Conservation (phyloP, 805 yeast genomes). For the Ogataea degrootiae region DNA sequence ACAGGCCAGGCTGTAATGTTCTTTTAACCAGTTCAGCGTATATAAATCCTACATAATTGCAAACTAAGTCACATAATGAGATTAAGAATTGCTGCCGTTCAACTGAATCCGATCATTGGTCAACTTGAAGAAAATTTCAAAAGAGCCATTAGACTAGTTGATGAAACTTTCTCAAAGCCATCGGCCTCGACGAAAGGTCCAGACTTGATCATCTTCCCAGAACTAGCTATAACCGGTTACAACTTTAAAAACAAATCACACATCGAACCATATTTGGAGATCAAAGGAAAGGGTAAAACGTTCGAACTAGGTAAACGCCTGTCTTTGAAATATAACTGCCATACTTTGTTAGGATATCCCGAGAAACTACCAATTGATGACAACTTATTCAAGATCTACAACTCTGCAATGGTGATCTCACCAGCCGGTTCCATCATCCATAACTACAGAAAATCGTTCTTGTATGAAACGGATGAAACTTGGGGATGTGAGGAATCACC, state of each 20-base stretch:
- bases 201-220: slow-evolving; percentile 78
- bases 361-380: slow-evolving; percentile 36
- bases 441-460: slow-evolving; percentile 71
- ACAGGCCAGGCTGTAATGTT: too few species aligned
- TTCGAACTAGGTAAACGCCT: slow-evolving; percentile 52
- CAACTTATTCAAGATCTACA: slow-evolving; percentile 39
- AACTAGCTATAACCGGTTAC: slow-evolving; percentile 81
- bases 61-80: slow-evolving; percentile 30
- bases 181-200: slow-evolving; percentile 36
- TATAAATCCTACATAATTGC: too few species aligned
- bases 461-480: slow-evolving; percentile 71
- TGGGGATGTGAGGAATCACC: slow-evolving; percentile 81
- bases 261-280: slow-evolving; percentile 57
- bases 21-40: too few species aligned
- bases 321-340: slow-evolving; percentile 49
- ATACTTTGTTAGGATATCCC: slow-evolving; percentile 80
- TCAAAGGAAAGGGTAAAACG: slow-evolving; percentile 33
- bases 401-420: slow-evolving; percentile 64
- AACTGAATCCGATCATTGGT: slow-evolving; percentile 62
- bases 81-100: slow-evolving; percentile 60
- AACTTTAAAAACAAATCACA: slow-evolving; percentile 47
- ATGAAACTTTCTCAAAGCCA: slow-evolving; percentile 41
- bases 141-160: slow-evolving; percentile 27
- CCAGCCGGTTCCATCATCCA: slow-evolving; percentile 54
- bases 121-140: slow-evolving; percentile 35